A percentile compares a stretch with the other conserved stretches of the same genome.
Conservation (phyloP, 2,329 filamentous ascomycete species). For the Lachnellula occidentalis region DNA sequence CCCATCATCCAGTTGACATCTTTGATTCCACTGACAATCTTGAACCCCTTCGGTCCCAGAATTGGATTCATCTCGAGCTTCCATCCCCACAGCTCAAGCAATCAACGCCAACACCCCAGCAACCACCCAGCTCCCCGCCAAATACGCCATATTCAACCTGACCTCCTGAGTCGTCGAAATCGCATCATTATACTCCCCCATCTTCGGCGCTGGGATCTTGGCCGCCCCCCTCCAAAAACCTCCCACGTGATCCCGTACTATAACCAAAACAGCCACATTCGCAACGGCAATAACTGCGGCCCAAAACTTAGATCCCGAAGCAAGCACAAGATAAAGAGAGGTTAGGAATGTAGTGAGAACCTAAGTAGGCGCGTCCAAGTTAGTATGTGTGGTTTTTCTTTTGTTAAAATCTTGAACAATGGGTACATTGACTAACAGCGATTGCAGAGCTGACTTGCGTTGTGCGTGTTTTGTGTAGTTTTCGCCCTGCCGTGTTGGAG, state of each 20-base stretch:
- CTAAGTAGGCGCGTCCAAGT: not conserved
- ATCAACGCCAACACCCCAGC: conserved; percentile 6
- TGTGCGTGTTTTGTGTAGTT: conserved; percentile 39
- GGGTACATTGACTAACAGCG: conserved; percentile 29
- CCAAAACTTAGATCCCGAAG: not conserved
- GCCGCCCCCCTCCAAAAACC: conserved; percentile 21
- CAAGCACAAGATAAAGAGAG: conserved; percentile 6
- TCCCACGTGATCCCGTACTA: conserved; percentile 16
- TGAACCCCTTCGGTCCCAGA: too few relatives aligned
- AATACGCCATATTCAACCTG: conserved; percentile 20
- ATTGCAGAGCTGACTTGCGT: conserved; percentile 38
- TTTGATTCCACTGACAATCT: too few relatives aligned
- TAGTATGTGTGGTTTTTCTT: not conserved
- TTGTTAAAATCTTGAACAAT: not conserved
- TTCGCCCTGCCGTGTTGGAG: conserved; percentile 37
- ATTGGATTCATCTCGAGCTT: too few relatives aligned
- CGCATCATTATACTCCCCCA: conserved; percentile 23
- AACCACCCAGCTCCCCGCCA: conserved; percentile 18
- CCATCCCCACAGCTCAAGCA: not conserved
- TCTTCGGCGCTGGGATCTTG: conserved; percentile 18
- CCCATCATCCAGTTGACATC: not conserved
- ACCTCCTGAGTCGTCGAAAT: conserved; percentile 20
- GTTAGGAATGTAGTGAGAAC: conserved; percentile 2
- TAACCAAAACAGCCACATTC: conserved; percentile 18
- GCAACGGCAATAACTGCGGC: not conserved